phyloP scores from a whole-genome alignment of 2,329 filamentous ascomycete species.

The Aspergillus quadrilineatus region DNA sequence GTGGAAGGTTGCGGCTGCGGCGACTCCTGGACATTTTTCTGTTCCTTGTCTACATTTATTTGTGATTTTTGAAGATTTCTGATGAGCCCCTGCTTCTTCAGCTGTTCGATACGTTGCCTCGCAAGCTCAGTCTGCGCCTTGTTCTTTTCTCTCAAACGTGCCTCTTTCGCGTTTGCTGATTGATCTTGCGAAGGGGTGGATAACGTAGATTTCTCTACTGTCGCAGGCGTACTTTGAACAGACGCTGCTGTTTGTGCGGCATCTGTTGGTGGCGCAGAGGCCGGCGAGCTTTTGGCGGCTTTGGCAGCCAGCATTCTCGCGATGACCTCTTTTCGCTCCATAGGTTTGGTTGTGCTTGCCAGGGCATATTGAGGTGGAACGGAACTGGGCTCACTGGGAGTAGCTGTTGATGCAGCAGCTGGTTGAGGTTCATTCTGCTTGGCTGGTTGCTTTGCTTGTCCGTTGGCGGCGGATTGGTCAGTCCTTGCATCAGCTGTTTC shows the following conservation, averaged over 20 bases:
- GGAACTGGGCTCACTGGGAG: not conserved
- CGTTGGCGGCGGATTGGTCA: not conserved
- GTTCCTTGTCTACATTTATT: slow-evolving; percentile 12
- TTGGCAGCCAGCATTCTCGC: slow-evolving; percentile 74
- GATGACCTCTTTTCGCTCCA: slow-evolving; percentile 74
- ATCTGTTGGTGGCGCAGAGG: slow-evolving; percentile 13
- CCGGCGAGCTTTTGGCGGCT: slow-evolving; percentile 52
- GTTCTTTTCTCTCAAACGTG: slow-evolving; percentile 45
- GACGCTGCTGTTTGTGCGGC: slow-evolving; percentile 17
- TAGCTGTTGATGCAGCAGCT: not conserved
- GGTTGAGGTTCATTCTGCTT: not conserved
- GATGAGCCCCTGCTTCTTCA: slow-evolving; percentile 56
- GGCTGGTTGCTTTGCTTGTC: not conserved
- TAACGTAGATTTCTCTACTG: slow-evolving; percentile 11
- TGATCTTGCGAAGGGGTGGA: slow-evolving; percentile 11
- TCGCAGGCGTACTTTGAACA: slow-evolving; percentile 5
- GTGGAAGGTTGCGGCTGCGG: slow-evolving; percentile 11
- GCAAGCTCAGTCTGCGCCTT: slow-evolving; percentile 73
- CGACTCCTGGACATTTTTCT: slow-evolving; percentile 5
- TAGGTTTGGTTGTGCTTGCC: slow-evolving; percentile 40
- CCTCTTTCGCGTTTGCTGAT: slow-evolving; percentile 26
- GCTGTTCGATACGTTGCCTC: slow-evolving; percentile 73
- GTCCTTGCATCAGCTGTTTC: not conserved
- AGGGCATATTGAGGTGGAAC: slow-evolving; percentile 15
- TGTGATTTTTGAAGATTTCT: slow-evolving; percentile 36